Base-by-base conservation (phyloP, 305 asterid species). In the Fraxinus sp. region DNA sequence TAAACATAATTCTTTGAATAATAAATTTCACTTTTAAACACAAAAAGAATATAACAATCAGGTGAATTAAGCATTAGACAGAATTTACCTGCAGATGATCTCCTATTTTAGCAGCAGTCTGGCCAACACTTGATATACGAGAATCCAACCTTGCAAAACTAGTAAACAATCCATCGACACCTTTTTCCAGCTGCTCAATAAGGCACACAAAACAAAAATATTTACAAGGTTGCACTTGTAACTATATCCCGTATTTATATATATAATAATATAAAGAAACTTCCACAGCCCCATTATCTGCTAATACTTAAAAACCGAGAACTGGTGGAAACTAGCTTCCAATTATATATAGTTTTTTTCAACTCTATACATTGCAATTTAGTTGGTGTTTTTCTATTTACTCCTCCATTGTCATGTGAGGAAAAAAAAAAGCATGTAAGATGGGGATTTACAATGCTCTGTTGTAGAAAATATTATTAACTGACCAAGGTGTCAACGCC, bases 71-170 rank as follows among this genome's bases (percentile, higher is more conserved):
- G 64, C 46, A 77, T 73, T 35, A 73, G 43, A 59, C 35, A 78
- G 77, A 62, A 39, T 79, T 87, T 87, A 96, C 99, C 97, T 95
- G 98, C 82, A 96, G 90, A 89, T 93, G 99, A 89, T 96, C 99
- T 36, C 98, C 99, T 35, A 96, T 96, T 92, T 96, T 96, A 76
- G 99, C 98, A 80, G 99, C 98, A 80, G 99, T 97, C 90, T 97
- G 99, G 49, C 99, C 99, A 87, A 96, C 98, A 86, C 98, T 95
- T 64, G 98, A 96, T 88, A 95, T 96, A 39, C 99, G 99, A 35
- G 97, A 91, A 91, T 96, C 99, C 88, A 96, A 87, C 90, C 98
- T 89, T 55, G 98, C 95, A 78, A 96, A 96, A 89, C 98, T 96
- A 82, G 85, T 91, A 88, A 95, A 95, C 89, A 96, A 91, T 87